Evolutionary conservation across 2,329 filamentous ascomycete species (phyloP).

Genomic region (Diaporthe amygdali): DNA sequence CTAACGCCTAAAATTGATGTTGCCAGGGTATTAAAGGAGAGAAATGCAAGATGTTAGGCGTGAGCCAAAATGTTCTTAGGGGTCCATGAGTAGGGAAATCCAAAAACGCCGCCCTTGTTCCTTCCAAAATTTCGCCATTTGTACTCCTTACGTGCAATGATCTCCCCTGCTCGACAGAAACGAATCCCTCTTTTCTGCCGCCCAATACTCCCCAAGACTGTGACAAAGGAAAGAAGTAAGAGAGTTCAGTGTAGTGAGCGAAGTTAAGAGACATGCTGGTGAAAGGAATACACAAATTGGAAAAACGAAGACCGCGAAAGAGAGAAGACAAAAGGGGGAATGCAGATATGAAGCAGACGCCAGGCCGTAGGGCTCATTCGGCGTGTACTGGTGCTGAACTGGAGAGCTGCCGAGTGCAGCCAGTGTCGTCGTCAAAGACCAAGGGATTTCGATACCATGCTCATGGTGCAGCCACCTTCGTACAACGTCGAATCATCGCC

Average conservation of each 20-base stretch:
- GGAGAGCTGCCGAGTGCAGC: not conserved
- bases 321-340: not conserved
- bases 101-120: not conserved
- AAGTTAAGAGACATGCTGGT: not conserved
- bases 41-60: not conserved
- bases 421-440: not conserved
- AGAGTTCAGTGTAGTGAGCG: not conserved
- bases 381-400: not conserved
- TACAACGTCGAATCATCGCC: not conserved
- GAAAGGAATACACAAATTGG: not conserved
- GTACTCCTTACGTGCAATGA: not conserved
- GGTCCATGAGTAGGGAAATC: not conserved
- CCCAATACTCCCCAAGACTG: not conserved
- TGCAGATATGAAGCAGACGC: not conserved
- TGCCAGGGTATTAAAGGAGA: not conserved
- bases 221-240: not conserved
- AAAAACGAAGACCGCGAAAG: not conserved
- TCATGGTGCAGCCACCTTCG: not conserved
- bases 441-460: no score
- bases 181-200: not conserved
- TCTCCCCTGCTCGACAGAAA: not conserved
- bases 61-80: constrained; percentile 4
- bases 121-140: not conserved
- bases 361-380: not conserved
- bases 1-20: not conserved